Conservation (phyloP, 768 basidiomycete species). For the Tylopilus subfusipes region DNA sequence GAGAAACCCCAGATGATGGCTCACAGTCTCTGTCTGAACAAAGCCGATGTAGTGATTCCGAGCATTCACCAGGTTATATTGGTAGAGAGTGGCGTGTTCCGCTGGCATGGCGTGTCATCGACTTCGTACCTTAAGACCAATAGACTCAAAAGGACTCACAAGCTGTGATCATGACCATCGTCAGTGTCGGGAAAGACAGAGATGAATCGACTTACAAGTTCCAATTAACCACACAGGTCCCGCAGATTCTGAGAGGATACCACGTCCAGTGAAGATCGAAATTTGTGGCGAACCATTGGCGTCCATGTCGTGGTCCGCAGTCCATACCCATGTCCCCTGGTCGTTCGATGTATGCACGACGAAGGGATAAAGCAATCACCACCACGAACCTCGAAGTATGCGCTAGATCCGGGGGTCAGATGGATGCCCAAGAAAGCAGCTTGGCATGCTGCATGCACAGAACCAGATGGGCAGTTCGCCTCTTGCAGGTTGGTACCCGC, state of each 20-base stretch:
- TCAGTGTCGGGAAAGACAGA: neutral
- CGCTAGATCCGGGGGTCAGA: constrained; percentile 48
- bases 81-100: constrained; percentile 47
- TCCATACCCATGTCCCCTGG: constrained; percentile 77
- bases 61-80: constrained; percentile 42
- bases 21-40: constrained; percentile 50
- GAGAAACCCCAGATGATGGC: neutral
- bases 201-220: constrained; percentile 35
- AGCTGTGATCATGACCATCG: neutral
- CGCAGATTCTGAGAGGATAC: constrained; percentile 68
- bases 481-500: constrained; percentile 51
- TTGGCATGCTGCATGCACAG: constrained; percentile 44
- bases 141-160: constrained; percentile 13
- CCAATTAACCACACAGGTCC: constrained; percentile 84
- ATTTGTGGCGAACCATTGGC: constrained; percentile 51
- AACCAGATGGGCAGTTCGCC: constrained; percentile 41
- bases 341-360: neutral
- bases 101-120: constrained; percentile 20
- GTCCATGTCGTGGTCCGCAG: constrained; percentile 64
- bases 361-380: neutral
- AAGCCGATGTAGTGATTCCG: constrained; percentile 47
- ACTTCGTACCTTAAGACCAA: neutral
- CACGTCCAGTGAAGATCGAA: constrained; percentile 61
- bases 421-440: constrained; percentile 68
- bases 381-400: constrained; percentile 55